Evolutionary conservation across 352 stramenopile genomes (phyloP), one percentile per base, ranked within the genome.

Genomic region (Pythium pyrilobum): DNA sequence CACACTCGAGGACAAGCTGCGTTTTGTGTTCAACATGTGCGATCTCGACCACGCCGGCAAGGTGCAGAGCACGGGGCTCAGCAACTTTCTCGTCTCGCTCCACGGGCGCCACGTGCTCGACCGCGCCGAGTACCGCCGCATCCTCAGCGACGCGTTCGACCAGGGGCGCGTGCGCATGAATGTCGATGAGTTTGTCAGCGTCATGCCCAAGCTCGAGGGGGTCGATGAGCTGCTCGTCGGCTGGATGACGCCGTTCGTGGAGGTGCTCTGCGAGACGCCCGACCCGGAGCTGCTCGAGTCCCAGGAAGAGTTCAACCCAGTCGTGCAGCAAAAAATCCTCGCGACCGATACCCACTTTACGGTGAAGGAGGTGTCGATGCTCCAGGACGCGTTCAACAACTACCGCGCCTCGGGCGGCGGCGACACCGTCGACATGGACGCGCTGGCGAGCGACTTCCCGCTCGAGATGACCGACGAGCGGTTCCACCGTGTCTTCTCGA

Each of bases 21-120:
- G 72, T 10, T 92, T 93, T 25, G 78, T 85, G 33, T 95, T 90
- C 64, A 78, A 90, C 56, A 95, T 95, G 84, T 95, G 84, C 59
- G 84, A 95, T 64, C 62, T 92, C 18, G 84, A 95, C 43, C 84
- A 95, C 51, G 70, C 83, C 20, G 80, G 78, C 15, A 95, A 95
- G 60, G 73, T 95, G 8, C 84, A 95, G 52, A 91, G 80, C 58
- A 92, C 84, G 20, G 82, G 82, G 1, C 57, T 95, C 6, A 89
- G 79, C 59, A 95, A 95, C 58, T 89, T 95, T 46, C 60, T 92
- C 23, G 77, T 95, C 18, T 92, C 80, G 23, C 63, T 95, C 11
- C 71, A 93, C 45, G 82, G 85, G 5, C 76, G 82, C 23, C 64
- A 89, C 10, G 72, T 95, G 46, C 68, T 91, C 8, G 85, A 95